Evolutionary conservation across 352 stramenopile genomes (phyloP).

Genomic region (Globisporangium spiculum): DNA sequence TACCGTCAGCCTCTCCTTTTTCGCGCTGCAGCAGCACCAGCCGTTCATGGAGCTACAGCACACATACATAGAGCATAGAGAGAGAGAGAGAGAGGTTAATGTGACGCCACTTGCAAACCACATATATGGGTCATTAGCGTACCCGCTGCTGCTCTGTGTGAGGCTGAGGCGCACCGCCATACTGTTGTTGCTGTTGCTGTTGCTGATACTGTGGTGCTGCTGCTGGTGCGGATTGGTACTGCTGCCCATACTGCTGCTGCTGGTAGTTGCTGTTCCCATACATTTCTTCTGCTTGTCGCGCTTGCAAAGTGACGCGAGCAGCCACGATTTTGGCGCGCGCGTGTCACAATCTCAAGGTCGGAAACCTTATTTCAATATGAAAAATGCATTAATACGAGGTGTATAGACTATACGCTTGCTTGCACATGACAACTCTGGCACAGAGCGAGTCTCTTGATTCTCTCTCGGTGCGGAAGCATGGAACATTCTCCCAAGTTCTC

Average conservation of each 20-base stretch:
- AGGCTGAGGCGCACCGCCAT: not conserved
- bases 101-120: not conserved
- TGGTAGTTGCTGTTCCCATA: slow-evolving; percentile 12
- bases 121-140: not conserved
- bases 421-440: too few species aligned
- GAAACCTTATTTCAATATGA: not conserved
- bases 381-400: not conserved
- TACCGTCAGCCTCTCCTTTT: slow-evolving; percentile 46
- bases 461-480: too few species aligned
- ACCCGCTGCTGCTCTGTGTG: slow-evolving; percentile 2
- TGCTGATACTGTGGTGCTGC: not conserved
- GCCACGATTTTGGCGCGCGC: not conserved
- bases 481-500: too few species aligned
- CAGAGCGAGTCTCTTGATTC: too few species aligned
- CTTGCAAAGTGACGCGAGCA: not conserved
- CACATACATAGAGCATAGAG: not conserved
- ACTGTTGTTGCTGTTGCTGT: slow-evolving; percentile 1
- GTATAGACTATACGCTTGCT: not conserved
- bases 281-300: not conserved
- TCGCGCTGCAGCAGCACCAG: slow-evolving; percentile 46
- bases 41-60: slow-evolving; percentile 25
- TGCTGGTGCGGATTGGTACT: not conserved
- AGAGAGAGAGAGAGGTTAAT: not conserved
- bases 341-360: not conserved
- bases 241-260: not conserved